These are phyloP conservation scores for Carex parvula DNA, from an alignment of 176 grass and related monocot species.

Conservation along the genomic window DNA sequence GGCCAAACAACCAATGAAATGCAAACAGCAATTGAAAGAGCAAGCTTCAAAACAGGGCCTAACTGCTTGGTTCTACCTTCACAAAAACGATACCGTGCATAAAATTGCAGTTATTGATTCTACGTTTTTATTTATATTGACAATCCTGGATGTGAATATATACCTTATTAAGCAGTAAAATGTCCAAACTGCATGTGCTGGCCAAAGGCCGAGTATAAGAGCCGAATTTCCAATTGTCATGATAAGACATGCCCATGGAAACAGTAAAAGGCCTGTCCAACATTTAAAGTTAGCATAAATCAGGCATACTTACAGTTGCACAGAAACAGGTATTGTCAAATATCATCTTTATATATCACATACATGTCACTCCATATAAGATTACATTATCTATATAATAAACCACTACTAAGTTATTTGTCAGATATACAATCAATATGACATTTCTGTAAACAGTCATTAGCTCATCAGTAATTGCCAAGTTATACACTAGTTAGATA, in stretches of 20 bases:
- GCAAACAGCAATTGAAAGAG: slow-evolving; percentile 58
- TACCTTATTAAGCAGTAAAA: slow-evolving; percentile 90
- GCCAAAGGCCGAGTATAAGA: slow-evolving; percentile 91
- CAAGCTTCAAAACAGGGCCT: slow-evolving; percentile 80
- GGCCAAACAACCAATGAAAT: slow-evolving; percentile 60
- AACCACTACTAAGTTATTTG: background rate
- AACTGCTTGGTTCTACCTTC: slow-evolving; percentile 74
- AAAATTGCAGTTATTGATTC: slow-evolving; percentile 33
- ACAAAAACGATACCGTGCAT: slow-evolving; percentile 33
- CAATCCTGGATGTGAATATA: slow-evolving; percentile 27
- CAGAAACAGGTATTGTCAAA: background rate
- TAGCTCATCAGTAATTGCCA: background rate
- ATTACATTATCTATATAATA: background rate
- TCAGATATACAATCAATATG: background rate
- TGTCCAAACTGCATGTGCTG: slow-evolving; percentile 79
- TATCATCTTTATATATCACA: background rate
- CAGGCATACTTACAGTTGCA: background rate
- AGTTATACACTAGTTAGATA: background rate
- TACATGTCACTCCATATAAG: background rate
- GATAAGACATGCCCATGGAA: slow-evolving; percentile 72
- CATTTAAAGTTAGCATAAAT: slow-evolving; percentile 15
- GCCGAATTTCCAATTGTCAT: slow-evolving; percentile 86
- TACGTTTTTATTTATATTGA: background rate
- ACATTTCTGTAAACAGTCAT: background rate
- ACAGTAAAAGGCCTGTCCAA: slow-evolving; percentile 68